Evolutionary conservation across 495 filamentous ascomycete genomes (phyloP).

Genomic region (Lindgomyces ingoldianus): DNA sequence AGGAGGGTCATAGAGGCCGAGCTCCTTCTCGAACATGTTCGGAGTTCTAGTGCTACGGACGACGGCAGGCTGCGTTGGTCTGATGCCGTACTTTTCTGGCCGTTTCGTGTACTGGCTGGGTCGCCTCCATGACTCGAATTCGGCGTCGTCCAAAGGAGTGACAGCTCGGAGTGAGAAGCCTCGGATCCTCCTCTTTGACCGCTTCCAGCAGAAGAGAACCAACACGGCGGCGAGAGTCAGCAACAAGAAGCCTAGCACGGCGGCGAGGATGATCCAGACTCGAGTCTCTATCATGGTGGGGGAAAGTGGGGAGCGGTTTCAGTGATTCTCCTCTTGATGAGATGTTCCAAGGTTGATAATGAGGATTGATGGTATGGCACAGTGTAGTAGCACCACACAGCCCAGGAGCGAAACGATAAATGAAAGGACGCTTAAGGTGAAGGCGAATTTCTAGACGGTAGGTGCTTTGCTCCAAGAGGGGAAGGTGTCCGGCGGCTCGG

Average conservation of each 20-base stretch:
- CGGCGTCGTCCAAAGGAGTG: constrained; percentile 38
- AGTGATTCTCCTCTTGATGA: background rate
- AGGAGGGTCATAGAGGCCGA: constrained; percentile 11
- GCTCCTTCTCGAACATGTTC: constrained; percentile 34
- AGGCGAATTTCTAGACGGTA: background rate
- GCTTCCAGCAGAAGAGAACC: constrained; percentile 31
- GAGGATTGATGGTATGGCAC: background rate
- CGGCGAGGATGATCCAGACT: constrained; percentile 35
- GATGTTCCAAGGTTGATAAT: constrained; percentile 10
- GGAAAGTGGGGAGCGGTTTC: background rate
- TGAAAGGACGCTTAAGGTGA: background rate
- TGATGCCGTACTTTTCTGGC: constrained; percentile 34
- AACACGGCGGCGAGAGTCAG: constrained; percentile 19
- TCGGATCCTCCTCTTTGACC: constrained; percentile 33
- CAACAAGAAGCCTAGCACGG: constrained; percentile 27
- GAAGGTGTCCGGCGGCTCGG: background rate
- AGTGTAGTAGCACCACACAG: background rate
- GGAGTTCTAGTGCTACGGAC: constrained; percentile 19
- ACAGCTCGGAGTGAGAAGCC: constrained; percentile 36
- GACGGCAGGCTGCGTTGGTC: constrained; percentile 26
- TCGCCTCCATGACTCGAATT: constrained; percentile 39
- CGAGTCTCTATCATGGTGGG: constrained; percentile 22
- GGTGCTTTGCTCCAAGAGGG: background rate
- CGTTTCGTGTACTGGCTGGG: constrained; percentile 31
- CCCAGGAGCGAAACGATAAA: background rate